Percentiles rank a stretch among this genome's conserved stretches.
Evolutionary conservation across 768 basidiomycete species (phyloP).

Genomic region (Mycena sanguinolenta): DNA sequence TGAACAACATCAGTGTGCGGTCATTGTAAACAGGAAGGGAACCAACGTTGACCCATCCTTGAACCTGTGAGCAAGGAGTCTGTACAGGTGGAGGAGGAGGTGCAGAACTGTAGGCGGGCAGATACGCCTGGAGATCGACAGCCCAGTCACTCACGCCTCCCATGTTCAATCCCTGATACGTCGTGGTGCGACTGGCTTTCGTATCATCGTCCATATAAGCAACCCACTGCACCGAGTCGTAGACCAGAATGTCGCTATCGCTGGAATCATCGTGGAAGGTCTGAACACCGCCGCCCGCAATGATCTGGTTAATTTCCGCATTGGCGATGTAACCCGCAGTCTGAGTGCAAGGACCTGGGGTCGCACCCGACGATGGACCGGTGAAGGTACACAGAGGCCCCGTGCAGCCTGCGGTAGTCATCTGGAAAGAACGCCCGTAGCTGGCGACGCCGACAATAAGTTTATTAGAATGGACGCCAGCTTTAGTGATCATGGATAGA

Average conservation of each 20-base stretch:
- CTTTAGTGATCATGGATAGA: constrained; percentile 15
- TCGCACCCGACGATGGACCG: constrained; percentile 1
- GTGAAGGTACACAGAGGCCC: constrained; percentile 10
- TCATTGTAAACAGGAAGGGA: neutral
- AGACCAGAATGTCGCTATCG: constrained; percentile 10
- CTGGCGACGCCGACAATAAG: constrained; percentile 2
- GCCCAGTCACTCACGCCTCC: constrained; percentile 12
- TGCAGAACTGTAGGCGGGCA: neutral
- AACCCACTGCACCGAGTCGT: constrained; percentile 8
- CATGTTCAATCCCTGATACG: neutral
- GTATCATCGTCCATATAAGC: too few relatives aligned
- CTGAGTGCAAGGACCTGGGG: neutral
- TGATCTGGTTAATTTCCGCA: too few relatives aligned
- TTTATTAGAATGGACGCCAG: too few relatives aligned
- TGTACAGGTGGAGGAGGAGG: neutral
- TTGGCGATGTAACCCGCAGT: constrained; percentile 12
- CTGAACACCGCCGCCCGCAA: neutral
- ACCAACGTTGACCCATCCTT: constrained; percentile 12
- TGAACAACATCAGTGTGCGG: neutral
- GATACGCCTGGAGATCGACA: constrained; percentile 1
- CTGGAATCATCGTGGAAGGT: neutral
- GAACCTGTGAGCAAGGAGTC: constrained; percentile 4
- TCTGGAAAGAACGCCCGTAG: constrained; percentile 1
- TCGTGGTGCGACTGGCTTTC: neutral
- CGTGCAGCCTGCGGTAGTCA: constrained; percentile 4